A percentile compares a stretch with the other conserved stretches of the same genome.
phyloP scores from a whole-genome alignment of 75 land plant genomes.

The Selaginella moellendorffii region DNA sequence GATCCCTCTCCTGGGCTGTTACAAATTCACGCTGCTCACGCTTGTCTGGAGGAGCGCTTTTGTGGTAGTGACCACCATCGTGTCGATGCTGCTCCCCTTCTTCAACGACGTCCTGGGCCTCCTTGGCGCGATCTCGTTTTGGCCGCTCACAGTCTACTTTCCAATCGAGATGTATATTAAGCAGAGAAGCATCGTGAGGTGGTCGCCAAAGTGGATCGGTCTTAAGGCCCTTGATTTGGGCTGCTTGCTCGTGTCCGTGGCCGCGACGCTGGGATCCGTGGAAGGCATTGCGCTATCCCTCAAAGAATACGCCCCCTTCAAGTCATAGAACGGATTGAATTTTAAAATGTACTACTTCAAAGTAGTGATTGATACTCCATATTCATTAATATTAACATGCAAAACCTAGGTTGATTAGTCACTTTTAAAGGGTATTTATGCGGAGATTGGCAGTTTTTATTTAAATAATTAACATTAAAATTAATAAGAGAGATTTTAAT shows the following conservation, averaged over 20 bases:
- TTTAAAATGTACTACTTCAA: no score
- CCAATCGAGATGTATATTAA: conserved; percentile 8
- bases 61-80: conserved; percentile 2
- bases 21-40: not conserved
- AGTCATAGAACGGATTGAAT: no score
- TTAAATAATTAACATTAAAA: no score
- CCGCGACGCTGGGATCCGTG: conserved; percentile 31
- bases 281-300: conserved; percentile 25
- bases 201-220: conserved; percentile 2
- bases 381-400: no score
- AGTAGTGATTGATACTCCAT: no score
- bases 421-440: no score
- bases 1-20: conserved; percentile 12
- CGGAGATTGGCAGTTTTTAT: no score
- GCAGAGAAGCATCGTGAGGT: not conserved
- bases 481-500: no score
- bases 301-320: conserved; percentile 31
- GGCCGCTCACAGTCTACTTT: conserved; percentile 2
- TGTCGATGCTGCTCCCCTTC: conserved; percentile 8
- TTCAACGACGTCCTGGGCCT: conserved; percentile 8
- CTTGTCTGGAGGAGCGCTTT: not conserved
- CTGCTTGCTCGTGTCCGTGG: conserved; percentile 18
- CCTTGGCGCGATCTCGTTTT: not conserved
- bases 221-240: not conserved
- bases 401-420: no score